These are phyloP conservation scores for Avena insularis DNA, from an alignment of 176 grass and related monocot species.

Conservation along the genomic window DNA sequence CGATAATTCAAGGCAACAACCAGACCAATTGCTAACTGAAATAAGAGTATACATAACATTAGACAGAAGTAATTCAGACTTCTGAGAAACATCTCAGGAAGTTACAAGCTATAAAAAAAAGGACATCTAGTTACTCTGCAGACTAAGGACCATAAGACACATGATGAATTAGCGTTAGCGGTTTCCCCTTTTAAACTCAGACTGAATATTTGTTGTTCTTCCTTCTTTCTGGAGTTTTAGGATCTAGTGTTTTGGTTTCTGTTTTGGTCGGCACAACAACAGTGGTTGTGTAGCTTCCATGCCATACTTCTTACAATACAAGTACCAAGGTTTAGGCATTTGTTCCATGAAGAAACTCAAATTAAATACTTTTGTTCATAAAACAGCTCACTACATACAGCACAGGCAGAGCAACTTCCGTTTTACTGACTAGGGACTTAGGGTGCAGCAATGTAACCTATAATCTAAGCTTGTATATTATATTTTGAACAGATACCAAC, in stretches of 20 bases:
- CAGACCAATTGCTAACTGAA: conserved; percentile 89
- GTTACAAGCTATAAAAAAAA: not conserved
- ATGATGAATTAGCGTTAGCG: not conserved
- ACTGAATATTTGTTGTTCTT: not conserved
- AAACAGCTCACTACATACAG: not conserved
- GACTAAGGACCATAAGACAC: not conserved
- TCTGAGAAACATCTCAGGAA: not conserved
- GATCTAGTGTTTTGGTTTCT: conserved; percentile 1
- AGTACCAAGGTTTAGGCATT: not conserved
- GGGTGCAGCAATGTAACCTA: not conserved
- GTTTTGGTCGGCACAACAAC: not conserved
- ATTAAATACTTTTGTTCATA: not conserved
- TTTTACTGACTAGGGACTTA: conserved; percentile 4
- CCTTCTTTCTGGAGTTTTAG: not conserved
- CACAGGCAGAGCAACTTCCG: not conserved
- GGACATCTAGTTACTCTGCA: not conserved
- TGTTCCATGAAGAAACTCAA: not conserved
- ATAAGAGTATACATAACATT: conserved; percentile 40
- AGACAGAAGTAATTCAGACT: conserved; percentile 13
- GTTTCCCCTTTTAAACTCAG: not conserved
- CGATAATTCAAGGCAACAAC: conserved; percentile 90
- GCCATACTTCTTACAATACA: not conserved
- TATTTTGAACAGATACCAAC: not conserved
- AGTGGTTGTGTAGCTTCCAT: not conserved
- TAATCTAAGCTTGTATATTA: not conserved